phyloP scores from a whole-genome alignment of 2,329 filamentous ascomycete species.

The Neopestalotiopsis sp. region DNA sequence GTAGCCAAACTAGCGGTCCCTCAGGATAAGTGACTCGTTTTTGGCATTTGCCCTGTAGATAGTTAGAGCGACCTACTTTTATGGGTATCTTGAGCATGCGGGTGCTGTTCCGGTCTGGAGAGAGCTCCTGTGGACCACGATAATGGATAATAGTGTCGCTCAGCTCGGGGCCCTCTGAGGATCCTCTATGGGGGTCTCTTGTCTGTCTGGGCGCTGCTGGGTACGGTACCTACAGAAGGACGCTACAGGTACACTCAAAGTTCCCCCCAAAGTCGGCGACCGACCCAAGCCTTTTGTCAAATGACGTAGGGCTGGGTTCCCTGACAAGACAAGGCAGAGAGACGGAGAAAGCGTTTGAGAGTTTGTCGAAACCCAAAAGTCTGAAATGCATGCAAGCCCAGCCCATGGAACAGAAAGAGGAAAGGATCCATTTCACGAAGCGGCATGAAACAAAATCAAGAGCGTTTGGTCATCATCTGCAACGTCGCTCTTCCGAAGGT shows the following conservation, averaged over 20 bases:
- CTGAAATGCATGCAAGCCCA: background rate
- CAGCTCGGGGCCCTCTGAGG: background rate
- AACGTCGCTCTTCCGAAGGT: conserved; percentile 1
- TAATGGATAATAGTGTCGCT: background rate
- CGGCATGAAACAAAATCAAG: background rate
- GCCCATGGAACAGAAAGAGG: background rate
- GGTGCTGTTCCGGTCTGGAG: background rate
- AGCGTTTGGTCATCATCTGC: background rate
- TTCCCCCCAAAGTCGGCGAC: background rate
- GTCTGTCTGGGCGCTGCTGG: too few relatives aligned
- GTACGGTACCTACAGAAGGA: background rate
- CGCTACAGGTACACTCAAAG: background rate
- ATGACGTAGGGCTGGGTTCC: conserved; percentile 11
- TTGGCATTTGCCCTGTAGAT: background rate
- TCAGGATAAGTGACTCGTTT: background rate
- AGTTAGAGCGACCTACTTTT: too few relatives aligned
- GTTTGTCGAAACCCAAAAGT: conserved; percentile 3
- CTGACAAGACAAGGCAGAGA: background rate
- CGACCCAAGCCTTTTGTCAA: background rate
- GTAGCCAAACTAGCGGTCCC: background rate
- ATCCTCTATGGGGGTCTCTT: background rate
- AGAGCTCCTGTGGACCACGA: background rate
- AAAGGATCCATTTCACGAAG: background rate
- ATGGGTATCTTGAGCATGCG: background rate
- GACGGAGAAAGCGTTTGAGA: conserved; percentile 3